phyloP scores from a whole-genome alignment of 257 asterid species.

The Petunia axillaris region DNA sequence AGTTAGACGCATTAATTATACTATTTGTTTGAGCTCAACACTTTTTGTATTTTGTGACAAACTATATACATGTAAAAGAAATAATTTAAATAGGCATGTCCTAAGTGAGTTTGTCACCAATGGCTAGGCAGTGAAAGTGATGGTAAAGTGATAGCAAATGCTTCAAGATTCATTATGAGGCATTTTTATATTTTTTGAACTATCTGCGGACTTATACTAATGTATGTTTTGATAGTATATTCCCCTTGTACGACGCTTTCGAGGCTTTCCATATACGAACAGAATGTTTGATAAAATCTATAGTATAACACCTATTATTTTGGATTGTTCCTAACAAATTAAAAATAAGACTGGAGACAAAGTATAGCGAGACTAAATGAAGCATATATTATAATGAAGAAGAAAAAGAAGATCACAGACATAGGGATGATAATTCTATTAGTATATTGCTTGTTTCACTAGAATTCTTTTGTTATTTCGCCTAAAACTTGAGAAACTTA shows the following conservation, averaged over 20 bases:
- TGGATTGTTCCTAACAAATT: neutral
- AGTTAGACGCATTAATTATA: neutral
- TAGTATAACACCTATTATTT: neutral
- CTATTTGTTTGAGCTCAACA: neutral
- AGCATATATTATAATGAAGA: neutral
- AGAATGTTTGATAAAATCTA: conserved; percentile 16
- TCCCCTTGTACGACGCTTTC: neutral
- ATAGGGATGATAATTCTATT: too few species aligned
- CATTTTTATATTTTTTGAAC: too few species aligned
- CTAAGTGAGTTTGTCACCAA: neutral
- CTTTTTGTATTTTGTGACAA: neutral
- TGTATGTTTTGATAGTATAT: neutral
- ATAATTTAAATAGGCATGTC: neutral
- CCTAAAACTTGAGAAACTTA: too few species aligned
- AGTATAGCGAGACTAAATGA: neutral
- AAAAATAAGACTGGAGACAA: neutral
- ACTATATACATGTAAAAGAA: neutral
- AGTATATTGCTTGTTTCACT: too few species aligned
- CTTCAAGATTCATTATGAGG: neutral
- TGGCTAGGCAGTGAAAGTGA: neutral
- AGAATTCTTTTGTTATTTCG: too few species aligned
- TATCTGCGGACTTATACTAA: too few species aligned
- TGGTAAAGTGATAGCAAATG: neutral
- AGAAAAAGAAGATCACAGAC: too few species aligned
- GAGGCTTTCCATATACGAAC: neutral